phyloP scores from a whole-genome alignment of 1,139 yeast species.

The Pichia sp. region DNA sequence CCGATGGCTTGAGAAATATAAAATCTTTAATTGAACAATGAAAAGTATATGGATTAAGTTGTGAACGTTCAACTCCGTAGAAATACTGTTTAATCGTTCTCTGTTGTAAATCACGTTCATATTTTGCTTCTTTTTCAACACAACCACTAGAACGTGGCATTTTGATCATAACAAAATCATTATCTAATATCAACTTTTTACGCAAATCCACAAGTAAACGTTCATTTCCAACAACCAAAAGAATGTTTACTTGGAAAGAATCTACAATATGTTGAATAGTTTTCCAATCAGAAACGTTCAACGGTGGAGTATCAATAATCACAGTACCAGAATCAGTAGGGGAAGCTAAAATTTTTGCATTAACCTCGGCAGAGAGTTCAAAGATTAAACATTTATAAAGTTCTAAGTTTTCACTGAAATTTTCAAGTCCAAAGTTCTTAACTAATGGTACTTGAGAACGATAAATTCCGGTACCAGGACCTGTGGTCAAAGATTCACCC shows the following conservation, averaged over 20 bases:
- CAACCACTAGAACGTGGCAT: conserved; percentile 69
- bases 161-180: conserved; percentile 44
- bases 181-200: conserved; percentile 37
- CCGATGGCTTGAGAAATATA: conserved; percentile 43
- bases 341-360: conserved; percentile 8
- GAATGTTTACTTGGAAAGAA: conserved; percentile 52
- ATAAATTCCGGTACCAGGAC: conserved; percentile 54
- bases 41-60: conserved; percentile 71
- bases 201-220: conserved; percentile 59
- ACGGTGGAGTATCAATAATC: conserved; percentile 77
- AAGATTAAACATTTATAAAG: conserved; percentile 27
- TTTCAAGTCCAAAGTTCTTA: conserved; percentile 69
- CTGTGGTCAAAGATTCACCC: conserved; percentile 86
- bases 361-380: conserved; percentile 12
- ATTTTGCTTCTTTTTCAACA: conserved; percentile 68
- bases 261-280: conserved; percentile 55
- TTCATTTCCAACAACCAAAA: conserved; percentile 60
- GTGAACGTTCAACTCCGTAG: conserved; percentile 64
- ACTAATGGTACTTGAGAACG: conserved; percentile 88
- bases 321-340: conserved; percentile 43
- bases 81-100: conserved; percentile 79
- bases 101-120: conserved; percentile 65
- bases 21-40: conserved; percentile 48
- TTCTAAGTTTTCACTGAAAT: conserved; percentile 50
- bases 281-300: conserved; percentile 42